A percentile compares a stretch with the other conserved stretches of the same genome.
These are phyloP conservation scores for Erodium maritimum DNA, from an alignment of 345 rosid species.

Conservation along the genomic window DNA sequence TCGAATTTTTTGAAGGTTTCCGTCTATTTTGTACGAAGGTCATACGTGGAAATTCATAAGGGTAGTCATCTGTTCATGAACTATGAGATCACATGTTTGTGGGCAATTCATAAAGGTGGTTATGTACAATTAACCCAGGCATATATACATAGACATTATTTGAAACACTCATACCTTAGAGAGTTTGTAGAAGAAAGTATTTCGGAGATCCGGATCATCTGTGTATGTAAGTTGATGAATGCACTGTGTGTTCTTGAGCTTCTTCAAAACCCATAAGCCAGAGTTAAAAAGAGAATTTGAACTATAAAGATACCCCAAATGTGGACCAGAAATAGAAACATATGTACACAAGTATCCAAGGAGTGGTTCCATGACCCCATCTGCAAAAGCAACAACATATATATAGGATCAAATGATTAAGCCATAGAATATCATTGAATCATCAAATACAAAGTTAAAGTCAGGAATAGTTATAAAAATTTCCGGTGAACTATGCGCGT, in stretches of 20 bases:
- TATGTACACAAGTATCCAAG: slow-evolving; percentile 54
- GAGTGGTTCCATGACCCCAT: slow-evolving; percentile 78
- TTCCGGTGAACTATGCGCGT: too few relatives aligned
- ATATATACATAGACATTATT: too few relatives aligned
- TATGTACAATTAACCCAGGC: too few relatives aligned
- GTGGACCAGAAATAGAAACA: slow-evolving; percentile 85
- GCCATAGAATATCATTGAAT: not conserved
- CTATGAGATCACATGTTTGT: too few relatives aligned
- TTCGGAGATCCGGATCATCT: slow-evolving; percentile 65
- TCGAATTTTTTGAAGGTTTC: too few relatives aligned
- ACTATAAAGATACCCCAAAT: slow-evolving; percentile 89
- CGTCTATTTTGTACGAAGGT: too few relatives aligned
- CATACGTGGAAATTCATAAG: too few relatives aligned
- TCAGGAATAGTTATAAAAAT: too few relatives aligned
- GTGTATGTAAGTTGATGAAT: slow-evolving; percentile 97
- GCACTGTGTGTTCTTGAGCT: slow-evolving; percentile 75
- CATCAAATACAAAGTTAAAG: too few relatives aligned
- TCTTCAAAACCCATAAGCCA: slow-evolving; percentile 86
- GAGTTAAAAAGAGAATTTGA: slow-evolving; percentile 89
- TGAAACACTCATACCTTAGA: slow-evolving; percentile 61
- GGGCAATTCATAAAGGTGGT: too few relatives aligned
- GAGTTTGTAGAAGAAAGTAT: slow-evolving; percentile 72
- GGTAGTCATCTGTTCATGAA: too few relatives aligned
- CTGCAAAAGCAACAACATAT: slow-evolving; percentile 28
- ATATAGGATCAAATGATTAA: not conserved